Conservation (phyloP, 495 filamentous ascomycete genomes). For the Chlorociboria aeruginascens region DNA sequence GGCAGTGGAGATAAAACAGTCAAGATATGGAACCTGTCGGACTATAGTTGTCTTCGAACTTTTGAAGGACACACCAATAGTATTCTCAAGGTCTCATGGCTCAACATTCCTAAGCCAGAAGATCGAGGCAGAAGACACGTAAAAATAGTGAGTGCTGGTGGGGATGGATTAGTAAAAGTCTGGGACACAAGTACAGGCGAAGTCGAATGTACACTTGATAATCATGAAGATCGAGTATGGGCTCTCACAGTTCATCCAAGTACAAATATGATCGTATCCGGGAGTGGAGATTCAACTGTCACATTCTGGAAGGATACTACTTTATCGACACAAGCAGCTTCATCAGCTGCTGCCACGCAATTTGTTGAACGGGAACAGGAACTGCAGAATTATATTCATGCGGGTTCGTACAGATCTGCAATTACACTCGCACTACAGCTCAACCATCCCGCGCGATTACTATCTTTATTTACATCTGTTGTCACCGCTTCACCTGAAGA, state of each 20-base stretch:
- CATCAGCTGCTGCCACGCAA: slow-evolving; percentile 55
- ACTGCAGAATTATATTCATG: slow-evolving; percentile 80
- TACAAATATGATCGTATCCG: slow-evolving; percentile 66
- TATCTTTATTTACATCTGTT: slow-evolving; percentile 70
- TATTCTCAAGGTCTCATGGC: slow-evolving; percentile 87
- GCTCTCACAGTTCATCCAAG: slow-evolving; percentile 62
- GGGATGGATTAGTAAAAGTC: slow-evolving; percentile 92
- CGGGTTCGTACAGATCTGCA: slow-evolving; percentile 76
- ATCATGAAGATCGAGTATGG: slow-evolving; percentile 91
- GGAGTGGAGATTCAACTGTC: slow-evolving; percentile 76
- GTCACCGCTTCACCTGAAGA: slow-evolving; percentile 49
- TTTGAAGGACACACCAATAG: slow-evolving; percentile 95
- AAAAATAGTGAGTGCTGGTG: slow-evolving; percentile 76
- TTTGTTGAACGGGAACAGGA: slow-evolving; percentile 88
- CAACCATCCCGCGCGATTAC: slow-evolving; percentile 80
- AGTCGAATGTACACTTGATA: slow-evolving; percentile 77
- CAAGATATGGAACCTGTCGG: slow-evolving; percentile 86
- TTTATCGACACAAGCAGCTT: slow-evolving; percentile 57
- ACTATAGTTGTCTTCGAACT: slow-evolving; percentile 86
- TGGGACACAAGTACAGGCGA: slow-evolving; percentile 82
- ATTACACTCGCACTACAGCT: slow-evolving; percentile 85
- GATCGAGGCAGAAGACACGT: slow-evolving; percentile 35
- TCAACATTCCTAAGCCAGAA: slow-evolving; percentile 45
- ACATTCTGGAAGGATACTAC: slow-evolving; percentile 96
- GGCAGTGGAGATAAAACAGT: slow-evolving; percentile 92